Evolutionary conservation across 768 basidiomycete genomes (phyloP).

Genomic region (Candolleomyces efflorescens): DNA sequence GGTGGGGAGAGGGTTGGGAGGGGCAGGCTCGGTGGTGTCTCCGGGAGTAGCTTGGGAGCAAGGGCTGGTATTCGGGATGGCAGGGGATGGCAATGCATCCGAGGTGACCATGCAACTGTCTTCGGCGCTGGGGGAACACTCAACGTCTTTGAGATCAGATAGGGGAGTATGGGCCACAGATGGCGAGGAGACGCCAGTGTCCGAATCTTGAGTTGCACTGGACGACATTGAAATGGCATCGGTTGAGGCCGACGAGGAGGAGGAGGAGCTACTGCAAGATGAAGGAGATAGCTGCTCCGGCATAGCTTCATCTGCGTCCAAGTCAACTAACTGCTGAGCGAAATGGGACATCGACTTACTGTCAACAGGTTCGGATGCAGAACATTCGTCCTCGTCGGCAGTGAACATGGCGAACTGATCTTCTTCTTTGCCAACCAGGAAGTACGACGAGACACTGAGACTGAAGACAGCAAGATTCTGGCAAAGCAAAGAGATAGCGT

Average conservation of each 20-base stretch:
- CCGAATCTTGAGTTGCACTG: background rate
- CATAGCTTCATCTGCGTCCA: too few relatives aligned
- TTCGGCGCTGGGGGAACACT: background rate
- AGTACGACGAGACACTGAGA: background rate
- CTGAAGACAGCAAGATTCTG: constrained; percentile 1
- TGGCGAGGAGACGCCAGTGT: too few relatives aligned
- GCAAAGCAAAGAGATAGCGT: constrained; percentile 1
- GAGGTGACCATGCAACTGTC: background rate
- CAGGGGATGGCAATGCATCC: background rate
- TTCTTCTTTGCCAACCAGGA: background rate
- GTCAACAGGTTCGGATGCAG: background rate
- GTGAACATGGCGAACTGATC: background rate
- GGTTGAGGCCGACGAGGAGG: background rate
- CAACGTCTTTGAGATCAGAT: background rate
- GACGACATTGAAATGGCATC: background rate
- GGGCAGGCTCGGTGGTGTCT: background rate
- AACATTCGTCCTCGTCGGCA: background rate
- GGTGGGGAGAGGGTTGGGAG: background rate
- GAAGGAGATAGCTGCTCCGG: background rate
- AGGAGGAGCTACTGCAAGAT: background rate
- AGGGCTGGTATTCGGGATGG: background rate
- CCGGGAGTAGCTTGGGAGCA: too few relatives aligned
- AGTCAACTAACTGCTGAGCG: background rate
- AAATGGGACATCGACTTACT: background rate
- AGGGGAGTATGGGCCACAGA: background rate